These are phyloP conservation scores for Scheffersomyces insectosa DNA, from an alignment of 1,139 yeast species.

Conservation along the genomic window DNA sequence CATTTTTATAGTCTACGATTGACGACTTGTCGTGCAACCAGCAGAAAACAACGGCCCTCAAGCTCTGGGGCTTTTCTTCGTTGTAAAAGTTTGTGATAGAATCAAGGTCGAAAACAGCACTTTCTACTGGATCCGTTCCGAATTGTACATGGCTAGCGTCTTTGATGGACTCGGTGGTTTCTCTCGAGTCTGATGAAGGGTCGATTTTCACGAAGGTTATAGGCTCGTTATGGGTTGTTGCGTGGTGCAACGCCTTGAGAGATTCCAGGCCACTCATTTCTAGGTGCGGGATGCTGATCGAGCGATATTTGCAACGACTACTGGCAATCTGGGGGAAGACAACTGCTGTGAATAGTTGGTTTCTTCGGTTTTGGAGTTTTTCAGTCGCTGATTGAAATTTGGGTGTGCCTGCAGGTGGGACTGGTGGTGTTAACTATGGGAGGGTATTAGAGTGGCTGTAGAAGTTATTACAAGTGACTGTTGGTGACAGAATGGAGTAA, in stretches of 20 bases:
- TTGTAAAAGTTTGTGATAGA: conserved; percentile 57
- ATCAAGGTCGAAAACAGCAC: conserved; percentile 32
- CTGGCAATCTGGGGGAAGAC: too few species aligned
- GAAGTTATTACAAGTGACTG: too few species aligned
- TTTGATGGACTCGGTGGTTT: conserved; percentile 27
- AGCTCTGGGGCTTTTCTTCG: conserved; percentile 51
- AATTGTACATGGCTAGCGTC: conserved; percentile 39
- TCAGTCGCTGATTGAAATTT: too few species aligned
- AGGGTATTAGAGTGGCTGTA: too few species aligned
- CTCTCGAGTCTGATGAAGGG: conserved; percentile 9
- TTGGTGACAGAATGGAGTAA: too few species aligned
- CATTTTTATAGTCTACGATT: conserved; percentile 79
- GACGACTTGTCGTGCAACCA: conserved; percentile 77
- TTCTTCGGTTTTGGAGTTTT: too few species aligned
- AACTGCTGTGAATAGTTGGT: too few species aligned
- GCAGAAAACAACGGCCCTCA: conserved; percentile 72
- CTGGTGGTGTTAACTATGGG: too few species aligned
- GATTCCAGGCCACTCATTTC: conserved; percentile 12
- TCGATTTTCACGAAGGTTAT: conserved; percentile 24
- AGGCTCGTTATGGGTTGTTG: conserved; percentile 25
- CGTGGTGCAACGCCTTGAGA: conserved; percentile 14
- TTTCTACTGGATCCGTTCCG: conserved; percentile 18
- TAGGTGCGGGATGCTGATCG: conserved; percentile 3
- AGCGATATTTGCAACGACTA: too few species aligned
- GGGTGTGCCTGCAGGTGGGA: too few species aligned